Percentiles rank a stretch among this genome's conserved stretches.
These are phyloP conservation scores for Colletotrichum sp. DNA, from an alignment of 2,329 filamentous ascomycete genomes.

Conservation along the genomic window DNA sequence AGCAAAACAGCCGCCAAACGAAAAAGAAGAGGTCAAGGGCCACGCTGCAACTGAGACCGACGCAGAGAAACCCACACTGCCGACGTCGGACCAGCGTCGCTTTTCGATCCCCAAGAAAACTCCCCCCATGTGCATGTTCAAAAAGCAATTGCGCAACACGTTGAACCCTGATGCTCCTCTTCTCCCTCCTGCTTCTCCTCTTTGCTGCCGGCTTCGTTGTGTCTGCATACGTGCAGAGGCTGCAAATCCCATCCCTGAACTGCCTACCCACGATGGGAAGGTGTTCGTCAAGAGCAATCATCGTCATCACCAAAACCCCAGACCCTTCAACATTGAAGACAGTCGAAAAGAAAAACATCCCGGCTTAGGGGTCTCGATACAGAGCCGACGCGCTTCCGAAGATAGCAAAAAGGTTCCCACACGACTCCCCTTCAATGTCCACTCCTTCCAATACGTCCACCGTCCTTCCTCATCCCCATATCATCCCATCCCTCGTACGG, in stretches of 20 bases:
- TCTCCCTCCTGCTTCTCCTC: neutral
- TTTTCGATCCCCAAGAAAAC: neutral
- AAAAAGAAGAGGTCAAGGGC: neutral
- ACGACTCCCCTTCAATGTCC: neutral
- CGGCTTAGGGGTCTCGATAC: neutral
- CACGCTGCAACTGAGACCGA: neutral
- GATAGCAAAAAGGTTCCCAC: neutral
- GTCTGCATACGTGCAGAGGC: neutral
- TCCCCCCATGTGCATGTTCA: neutral
- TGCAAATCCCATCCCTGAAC: neutral
- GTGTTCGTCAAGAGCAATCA: neutral
- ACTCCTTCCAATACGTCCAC: neutral
- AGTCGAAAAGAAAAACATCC: neutral
- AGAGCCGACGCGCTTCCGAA: neutral
- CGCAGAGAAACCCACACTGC: neutral
- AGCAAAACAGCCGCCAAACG: neutral
- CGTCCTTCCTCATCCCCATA: neutral
- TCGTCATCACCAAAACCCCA: neutral
- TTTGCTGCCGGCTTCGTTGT: neutral
- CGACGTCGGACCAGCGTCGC: constrained; percentile 5
- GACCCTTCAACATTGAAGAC: constrained; percentile 13
- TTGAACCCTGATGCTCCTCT: neutral
- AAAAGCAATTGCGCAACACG: neutral
- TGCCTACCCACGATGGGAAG: neutral
- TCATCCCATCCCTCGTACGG: neutral